Base-by-base conservation (phyloP, 1,284 basidiomycete genomes). In the Cryptococcus hybrid region DNA sequence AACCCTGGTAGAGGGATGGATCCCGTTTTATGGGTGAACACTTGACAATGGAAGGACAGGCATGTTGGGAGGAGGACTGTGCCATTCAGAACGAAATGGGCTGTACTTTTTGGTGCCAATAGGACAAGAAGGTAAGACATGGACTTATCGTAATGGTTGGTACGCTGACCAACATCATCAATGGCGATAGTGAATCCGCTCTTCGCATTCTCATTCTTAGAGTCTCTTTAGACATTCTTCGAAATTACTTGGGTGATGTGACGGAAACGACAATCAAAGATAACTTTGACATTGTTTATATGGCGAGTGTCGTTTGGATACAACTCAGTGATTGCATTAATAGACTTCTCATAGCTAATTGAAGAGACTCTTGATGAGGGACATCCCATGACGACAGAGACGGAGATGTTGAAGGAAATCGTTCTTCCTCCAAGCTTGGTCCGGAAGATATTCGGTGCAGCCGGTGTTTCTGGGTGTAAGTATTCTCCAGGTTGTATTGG, bases 311-410 rank as follows among this genome's bases (percentile, higher is more conserved):
- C 18, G 12, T 8, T n/a, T 30, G 5, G 7, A 5, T 11, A 24
- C 1, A 0, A 24, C 13, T 47, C 9, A n/a, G 3, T 3, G 34
- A 24, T 11, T 30, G 15, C 12, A 40, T 36, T 24, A 11, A 37
- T n/a, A 9, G 13, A 18, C 0, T 44, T 2, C 9, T 24, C 24
- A 15, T 69, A 96, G 89, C 84, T 97, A 36, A 84, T 98, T 34
- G 94, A 98, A 79, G 94, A 98, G 78, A 95, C 92, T 60, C 82
- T 98, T 45, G 94, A 97, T 71, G 89, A 91, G 61, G 94, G 93
- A 0, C 89, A 93, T 71, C 93, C 93, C 1, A 82, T 94, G 57
- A 97, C 94, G 3, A 98, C 92, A n/a, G 92, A 92, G 62, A 84
- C 88, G 8, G 95, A 92, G 69, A 88, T 92, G 45, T 81, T 98